phyloP scores from a whole-genome alignment of 2,329 filamentous ascomycete genomes.

The Pyrenochaeta sp. region DNA sequence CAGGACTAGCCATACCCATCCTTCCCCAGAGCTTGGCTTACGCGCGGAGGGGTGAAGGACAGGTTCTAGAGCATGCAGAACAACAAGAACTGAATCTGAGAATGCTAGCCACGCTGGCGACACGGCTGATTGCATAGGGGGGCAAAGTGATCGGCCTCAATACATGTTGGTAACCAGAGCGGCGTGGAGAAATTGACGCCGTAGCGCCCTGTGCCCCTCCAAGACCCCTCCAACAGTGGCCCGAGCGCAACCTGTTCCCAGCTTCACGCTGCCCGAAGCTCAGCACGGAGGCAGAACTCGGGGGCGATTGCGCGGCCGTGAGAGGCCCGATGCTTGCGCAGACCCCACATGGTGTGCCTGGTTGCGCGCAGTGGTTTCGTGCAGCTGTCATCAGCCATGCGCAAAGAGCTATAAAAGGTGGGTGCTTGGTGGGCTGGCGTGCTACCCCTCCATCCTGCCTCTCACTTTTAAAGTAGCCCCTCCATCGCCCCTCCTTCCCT shows the following conservation, averaged over 20 bases:
- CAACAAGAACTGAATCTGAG: too few species aligned
- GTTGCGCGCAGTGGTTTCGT: constrained; percentile 16
- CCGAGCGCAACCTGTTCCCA: constrained; percentile 13
- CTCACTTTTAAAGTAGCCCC: constrained; percentile 21
- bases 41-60: too few species aligned
- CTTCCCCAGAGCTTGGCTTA: too few species aligned
- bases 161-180: too few species aligned
- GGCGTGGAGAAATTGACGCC: too few species aligned
- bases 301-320: background rate
- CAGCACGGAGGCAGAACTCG: background rate
- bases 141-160: too few species aligned
- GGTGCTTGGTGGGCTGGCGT: constrained; percentile 8
- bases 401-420: constrained; percentile 17
- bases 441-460: constrained; percentile 19
- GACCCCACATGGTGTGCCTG: constrained; percentile 12
- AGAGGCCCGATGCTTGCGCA: constrained; percentile 9
- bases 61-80: too few species aligned
- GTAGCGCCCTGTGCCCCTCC: constrained; percentile 15
- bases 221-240: constrained; percentile 15
- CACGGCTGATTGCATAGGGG: too few species aligned
- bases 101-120: too few species aligned
- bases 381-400: constrained; percentile 15
- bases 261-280: constrained; percentile 1
- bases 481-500: constrained; percentile 11
- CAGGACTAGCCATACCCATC: too few species aligned